A percentile compares a stretch with the other conserved stretches of the same genome.
These are phyloP conservation scores for Pythium biforme DNA, from an alignment of 352 stramenopile genomes.

Conservation along the genomic window DNA sequence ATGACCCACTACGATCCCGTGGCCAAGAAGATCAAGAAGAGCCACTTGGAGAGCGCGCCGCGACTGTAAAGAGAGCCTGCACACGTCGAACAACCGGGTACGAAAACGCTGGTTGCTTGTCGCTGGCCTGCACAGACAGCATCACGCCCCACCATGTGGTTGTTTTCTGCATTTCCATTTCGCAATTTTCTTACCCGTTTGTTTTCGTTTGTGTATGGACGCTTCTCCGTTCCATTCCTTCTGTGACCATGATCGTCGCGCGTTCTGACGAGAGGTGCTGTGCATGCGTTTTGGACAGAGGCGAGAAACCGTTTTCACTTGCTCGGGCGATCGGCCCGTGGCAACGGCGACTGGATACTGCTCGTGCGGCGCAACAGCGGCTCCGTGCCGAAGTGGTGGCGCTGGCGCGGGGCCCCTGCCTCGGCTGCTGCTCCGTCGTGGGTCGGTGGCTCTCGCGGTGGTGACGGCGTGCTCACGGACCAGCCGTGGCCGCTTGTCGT, in stretches of 20 bases:
- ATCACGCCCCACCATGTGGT: too few relatives aligned
- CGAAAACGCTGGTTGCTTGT: too few relatives aligned
- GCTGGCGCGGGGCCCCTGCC: neutral
- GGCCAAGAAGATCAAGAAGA: constrained; percentile 69
- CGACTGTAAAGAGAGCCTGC: constrained; percentile 12
- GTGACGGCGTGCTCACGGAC: constrained; percentile 21
- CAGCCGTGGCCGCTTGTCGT: constrained; percentile 27
- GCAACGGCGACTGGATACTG: constrained; percentile 8
- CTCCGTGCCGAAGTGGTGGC: constrained; percentile 27
- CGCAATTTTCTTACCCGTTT: constrained; percentile 1
- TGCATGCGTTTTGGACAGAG: too few relatives aligned
- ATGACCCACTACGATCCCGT: constrained; percentile 79
- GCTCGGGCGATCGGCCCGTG: neutral
- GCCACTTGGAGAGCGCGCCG: constrained; percentile 15
- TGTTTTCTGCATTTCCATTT: neutral
- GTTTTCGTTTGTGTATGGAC: neutral
- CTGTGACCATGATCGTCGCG: too few relatives aligned
- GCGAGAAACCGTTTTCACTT: too few relatives aligned
- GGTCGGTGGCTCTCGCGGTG: neutral
- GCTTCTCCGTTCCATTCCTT: too few relatives aligned
- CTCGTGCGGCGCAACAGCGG: constrained; percentile 20
- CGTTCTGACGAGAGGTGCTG: too few relatives aligned
- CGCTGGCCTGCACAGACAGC: too few relatives aligned
- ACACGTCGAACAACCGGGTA: constrained; percentile 7
- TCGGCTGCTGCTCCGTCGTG: neutral